Percentiles rank a stretch among this genome's conserved stretches.
Evolutionary conservation across 192 early-diverging fungal genomes (phyloP).

Genomic region (Rhizophagus prolifer): DNA sequence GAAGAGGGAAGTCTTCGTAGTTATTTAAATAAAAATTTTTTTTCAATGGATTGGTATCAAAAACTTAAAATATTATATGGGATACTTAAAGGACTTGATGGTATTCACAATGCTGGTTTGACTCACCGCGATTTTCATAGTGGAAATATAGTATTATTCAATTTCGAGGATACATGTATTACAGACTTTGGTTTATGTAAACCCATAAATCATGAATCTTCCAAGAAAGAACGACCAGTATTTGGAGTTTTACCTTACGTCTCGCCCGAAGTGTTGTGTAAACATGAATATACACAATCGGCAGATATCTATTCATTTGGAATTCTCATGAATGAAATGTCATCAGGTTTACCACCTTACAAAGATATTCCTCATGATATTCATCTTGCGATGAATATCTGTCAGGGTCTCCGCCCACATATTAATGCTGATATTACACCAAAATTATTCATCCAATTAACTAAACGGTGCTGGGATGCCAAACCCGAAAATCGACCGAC

Average conservation of each 20-base stretch:
- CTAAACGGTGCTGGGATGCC: background rate
- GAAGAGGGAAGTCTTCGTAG: conserved; percentile 2
- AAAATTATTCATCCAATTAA: background rate
- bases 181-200: conserved; percentile 25
- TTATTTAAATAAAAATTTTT: conserved; percentile 3
- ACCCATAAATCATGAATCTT: background rate
- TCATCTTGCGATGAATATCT: background rate
- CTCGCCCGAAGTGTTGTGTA: conserved; percentile 7
- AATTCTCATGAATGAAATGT: conserved; percentile 8
- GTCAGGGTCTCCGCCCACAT: background rate
- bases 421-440: background rate
- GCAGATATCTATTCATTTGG: conserved; percentile 15
- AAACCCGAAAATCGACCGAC: background rate
- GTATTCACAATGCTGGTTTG: conserved; percentile 13
- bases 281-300: conserved; percentile 3
- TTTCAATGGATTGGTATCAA: background rate
- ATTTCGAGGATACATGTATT: background rate
- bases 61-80: background rate
- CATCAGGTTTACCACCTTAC: conserved; percentile 11
- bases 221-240: background rate
- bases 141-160: conserved; percentile 5
- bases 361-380: conserved; percentile 9
- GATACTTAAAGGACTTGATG: conserved; percentile 3
- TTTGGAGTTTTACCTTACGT: conserved; percentile 19
- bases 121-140: conserved; percentile 17